phyloP scores from a whole-genome alignment of 345 rosid genomes.

The Psidium guajava region DNA sequence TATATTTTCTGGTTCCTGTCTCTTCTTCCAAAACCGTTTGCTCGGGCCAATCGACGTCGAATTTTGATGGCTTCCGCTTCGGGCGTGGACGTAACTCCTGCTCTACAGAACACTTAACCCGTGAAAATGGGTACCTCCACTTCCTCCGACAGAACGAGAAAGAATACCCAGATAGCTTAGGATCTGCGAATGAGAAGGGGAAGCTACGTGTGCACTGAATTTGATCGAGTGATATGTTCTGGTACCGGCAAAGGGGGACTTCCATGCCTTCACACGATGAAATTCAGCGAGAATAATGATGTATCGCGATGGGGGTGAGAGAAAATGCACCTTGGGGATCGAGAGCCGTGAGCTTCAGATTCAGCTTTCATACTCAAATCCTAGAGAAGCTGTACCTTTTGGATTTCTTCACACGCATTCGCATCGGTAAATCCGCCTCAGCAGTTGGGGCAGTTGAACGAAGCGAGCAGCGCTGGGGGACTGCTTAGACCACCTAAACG shows the following conservation, averaged over 20 bases:
- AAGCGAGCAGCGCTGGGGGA: background rate
- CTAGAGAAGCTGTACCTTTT: background rate
- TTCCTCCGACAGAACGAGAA: conserved; percentile 24
- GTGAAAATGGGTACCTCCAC: conserved; percentile 28
- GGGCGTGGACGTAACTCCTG: conserved; percentile 49
- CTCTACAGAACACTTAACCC: conserved; percentile 31
- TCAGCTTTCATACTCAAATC: conserved; percentile 1
- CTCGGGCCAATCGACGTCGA: conserved; percentile 3
- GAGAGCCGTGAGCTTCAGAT: background rate
- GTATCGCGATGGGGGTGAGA: background rate
- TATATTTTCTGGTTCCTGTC: conserved; percentile 25
- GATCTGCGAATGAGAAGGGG: conserved; percentile 11
- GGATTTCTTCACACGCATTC: background rate
- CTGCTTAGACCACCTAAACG: background rate
- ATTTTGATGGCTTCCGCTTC: conserved; percentile 28
- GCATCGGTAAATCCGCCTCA: conserved; percentile 43
- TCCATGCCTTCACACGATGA: background rate
- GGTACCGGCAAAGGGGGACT: background rate
- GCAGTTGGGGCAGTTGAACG: conserved; percentile 8
- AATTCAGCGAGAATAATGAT: background rate
- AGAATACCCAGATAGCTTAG: conserved; percentile 23
- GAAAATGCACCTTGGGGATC: conserved; percentile 4
- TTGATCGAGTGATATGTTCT: conserved; percentile 24
- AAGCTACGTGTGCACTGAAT: conserved; percentile 15
- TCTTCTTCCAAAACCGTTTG: conserved; percentile 6